Percentiles rank a stretch among this genome's conserved stretches.
Evolutionary conservation across 352 stramenopile genomes (phyloP).

Genomic region (Aphanomyces stellatus): DNA sequence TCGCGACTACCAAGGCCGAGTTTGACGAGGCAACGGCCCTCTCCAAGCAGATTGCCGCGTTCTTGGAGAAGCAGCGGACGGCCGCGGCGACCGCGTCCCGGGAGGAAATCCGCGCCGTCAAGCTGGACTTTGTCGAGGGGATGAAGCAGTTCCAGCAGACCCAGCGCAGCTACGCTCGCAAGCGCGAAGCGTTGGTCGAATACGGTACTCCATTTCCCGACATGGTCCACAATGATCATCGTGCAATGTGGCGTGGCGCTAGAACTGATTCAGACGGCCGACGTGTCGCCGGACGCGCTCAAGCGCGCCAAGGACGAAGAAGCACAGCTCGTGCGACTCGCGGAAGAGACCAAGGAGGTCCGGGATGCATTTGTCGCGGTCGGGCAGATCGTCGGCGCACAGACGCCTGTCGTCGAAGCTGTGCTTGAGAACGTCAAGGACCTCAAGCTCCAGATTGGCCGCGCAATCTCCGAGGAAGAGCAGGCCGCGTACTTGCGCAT

Average conservation of each 20-base stretch:
- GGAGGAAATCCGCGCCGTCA: conserved; percentile 36
- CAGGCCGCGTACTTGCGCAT: conserved; percentile 49
- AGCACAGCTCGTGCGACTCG: conserved; percentile 18
- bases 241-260: not conserved
- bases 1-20: not conserved
- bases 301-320: conserved; percentile 23
- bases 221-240: too few species aligned
- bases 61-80: conserved; percentile 46
- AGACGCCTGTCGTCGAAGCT: conserved; percentile 49
- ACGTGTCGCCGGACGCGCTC: conserved; percentile 54
- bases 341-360: conserved; percentile 62
- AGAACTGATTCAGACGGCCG: conserved; percentile 47
- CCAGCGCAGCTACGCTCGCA: conserved; percentile 39
- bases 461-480: conserved; percentile 55
- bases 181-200: conserved; percentile 55
- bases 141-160: conserved; percentile 64
- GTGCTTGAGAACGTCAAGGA: conserved; percentile 61
- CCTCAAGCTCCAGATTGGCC: conserved; percentile 69
- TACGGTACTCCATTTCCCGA: conserved; percentile 22
- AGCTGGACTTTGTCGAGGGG: conserved; percentile 47
- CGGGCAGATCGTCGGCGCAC: conserved; percentile 52
- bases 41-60: conserved; percentile 52
- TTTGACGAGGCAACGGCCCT: conserved; percentile 46
- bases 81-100: conserved; percentile 23
- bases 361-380: conserved; percentile 52